Evolutionary conservation across 179 eudicot genomes (phyloP), one percentile per base, ranked within the genome.

Genomic region (Spergularia azorica): DNA sequence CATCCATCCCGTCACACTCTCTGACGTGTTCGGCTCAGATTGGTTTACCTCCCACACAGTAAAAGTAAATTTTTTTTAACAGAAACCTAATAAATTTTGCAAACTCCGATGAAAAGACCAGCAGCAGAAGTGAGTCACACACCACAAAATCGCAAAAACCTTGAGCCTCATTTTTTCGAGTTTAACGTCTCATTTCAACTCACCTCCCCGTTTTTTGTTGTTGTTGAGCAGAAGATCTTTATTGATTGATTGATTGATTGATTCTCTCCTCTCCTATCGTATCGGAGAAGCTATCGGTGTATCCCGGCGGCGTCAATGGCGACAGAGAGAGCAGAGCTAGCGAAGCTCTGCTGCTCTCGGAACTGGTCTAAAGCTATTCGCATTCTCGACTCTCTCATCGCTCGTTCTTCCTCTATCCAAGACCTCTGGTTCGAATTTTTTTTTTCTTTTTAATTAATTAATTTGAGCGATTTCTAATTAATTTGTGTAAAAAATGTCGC

Each of bases 351-450:
- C 83, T 76, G 86, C 86, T 89, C 94, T 36, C 87, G 91, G 48
- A 96, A 95, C 80, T 95, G 99, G 99, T 90, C 94, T 21, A 95
- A 95, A 76, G 99, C 99, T 43, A 95, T 95, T 85, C 97, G 99
- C 76, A 78, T 93, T 76, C 92, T 95, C 76, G 97, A 95, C 82
- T 91, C 95, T 26, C 87, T 95, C 51, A 85, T 95, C 39, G 77
- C 92, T 41, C 79, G 86, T 51, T 89, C 97, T 65, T 88, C 80
- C 72, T 59, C 84, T 64, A 84, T 89, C 75, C 97, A 90, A 80
- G 99, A 95, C 83, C 82, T 95, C 85, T 93, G 99, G 98, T 94
- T 67, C 26, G 38, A 59, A 21, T 56, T 14, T 58, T 20, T 32
- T 55, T 21, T 61, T 11, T 70, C 51, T 36, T 36, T 14, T 20